Evolutionary conservation across 352 stramenopile species (phyloP).

Genomic region (Globisporangium viniferum): DNA sequence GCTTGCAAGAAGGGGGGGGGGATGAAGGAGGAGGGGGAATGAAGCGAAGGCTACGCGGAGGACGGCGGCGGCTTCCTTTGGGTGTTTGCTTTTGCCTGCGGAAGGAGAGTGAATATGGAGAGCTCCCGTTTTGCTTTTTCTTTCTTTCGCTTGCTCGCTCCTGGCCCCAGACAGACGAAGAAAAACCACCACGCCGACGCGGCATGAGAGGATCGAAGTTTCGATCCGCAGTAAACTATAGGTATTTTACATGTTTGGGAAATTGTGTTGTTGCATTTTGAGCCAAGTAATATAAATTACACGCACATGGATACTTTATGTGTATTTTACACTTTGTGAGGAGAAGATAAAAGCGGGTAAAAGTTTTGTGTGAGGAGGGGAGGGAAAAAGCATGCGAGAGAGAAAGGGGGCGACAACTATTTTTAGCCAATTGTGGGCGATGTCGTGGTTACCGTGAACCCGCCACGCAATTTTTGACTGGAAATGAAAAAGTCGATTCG

Average conservation of each 20-base stretch:
- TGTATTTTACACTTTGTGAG: not conserved
- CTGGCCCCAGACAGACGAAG: conserved; percentile 29
- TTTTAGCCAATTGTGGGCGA: not conserved
- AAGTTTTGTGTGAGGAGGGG: conserved; percentile 1
- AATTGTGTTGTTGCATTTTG: not conserved
- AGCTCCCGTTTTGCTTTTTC: conserved; percentile 7
- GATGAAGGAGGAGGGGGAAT: not conserved
- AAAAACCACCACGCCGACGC: conserved; percentile 8
- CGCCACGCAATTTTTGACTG: no score
- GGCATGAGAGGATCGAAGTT: conserved; percentile 4
- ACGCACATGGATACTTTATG: not conserved
- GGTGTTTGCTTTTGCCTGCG: not conserved
- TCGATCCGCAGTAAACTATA: not conserved
- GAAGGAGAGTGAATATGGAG: conserved; percentile 8
- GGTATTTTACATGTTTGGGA: not conserved
- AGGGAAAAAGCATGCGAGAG: not conserved
- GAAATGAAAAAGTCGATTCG: not conserved
- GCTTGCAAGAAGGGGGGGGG: not conserved
- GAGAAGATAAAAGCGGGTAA: conserved; percentile 2
- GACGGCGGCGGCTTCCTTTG: not conserved
- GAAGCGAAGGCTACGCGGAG: not conserved
- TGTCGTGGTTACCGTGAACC: not conserved
- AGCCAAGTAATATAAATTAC: not conserved
- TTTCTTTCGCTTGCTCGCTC: conserved; percentile 11
- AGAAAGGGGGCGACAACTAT: not conserved